These are phyloP conservation scores for Boletellus dicymbophilus DNA, from an alignment of 1,284 basidiomycete species.

Conservation along the genomic window DNA sequence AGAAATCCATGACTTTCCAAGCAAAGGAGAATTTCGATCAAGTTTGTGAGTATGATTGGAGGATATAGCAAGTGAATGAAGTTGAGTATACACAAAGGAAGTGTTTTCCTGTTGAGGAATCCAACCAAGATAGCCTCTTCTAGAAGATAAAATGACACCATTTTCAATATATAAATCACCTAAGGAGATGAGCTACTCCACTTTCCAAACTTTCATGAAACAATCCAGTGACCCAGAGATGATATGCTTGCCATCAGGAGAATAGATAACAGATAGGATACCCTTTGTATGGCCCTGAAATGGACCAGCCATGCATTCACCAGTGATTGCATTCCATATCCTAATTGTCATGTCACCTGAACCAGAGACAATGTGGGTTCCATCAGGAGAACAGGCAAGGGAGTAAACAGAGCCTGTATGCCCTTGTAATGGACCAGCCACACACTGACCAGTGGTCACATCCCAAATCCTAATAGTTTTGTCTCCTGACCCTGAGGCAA, in stretches of 20 bases:
- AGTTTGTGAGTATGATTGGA: not conserved
- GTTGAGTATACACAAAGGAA: not conserved
- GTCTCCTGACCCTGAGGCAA: not conserved
- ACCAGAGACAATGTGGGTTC: not conserved
- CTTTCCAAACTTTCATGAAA: not conserved
- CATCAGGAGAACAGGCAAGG: not conserved
- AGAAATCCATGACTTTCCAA: not conserved
- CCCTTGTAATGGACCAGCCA: not conserved
- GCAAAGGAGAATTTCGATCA: not conserved
- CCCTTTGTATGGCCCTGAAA: not conserved
- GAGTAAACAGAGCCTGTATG: not conserved
- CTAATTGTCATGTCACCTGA: not conserved
- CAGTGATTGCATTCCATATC: not conserved
- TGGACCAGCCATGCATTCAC: not conserved
- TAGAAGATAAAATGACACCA: not conserved
- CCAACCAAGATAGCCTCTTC: not conserved
- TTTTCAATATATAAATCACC: not conserved
- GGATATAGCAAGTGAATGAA: not conserved
- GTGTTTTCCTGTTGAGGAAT: not conserved
- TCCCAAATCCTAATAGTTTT: not conserved
- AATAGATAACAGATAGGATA: not conserved
- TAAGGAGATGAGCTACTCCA: not conserved
- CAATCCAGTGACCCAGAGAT: not conserved
- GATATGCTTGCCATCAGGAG: not conserved
- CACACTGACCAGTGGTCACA: not conserved